Conservation (phyloP, 164 flowering plant genomes). For the Pachysandra terminalis region DNA sequence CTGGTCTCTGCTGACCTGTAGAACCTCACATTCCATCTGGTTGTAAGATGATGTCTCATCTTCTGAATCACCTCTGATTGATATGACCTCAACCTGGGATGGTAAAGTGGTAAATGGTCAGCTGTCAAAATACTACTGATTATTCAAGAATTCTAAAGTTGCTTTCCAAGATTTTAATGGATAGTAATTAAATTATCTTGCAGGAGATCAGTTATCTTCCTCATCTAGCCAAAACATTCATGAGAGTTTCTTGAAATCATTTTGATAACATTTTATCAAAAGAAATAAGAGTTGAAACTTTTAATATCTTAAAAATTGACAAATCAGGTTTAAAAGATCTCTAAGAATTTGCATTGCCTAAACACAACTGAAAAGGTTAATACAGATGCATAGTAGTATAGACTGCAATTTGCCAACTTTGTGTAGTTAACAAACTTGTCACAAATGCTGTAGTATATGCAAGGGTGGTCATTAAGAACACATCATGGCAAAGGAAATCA, state of each 20-base stretch:
- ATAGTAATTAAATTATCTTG: neutral
- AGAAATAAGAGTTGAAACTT: no score
- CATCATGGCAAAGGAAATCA: neutral
- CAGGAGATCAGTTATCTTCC: neutral
- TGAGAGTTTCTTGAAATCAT: neutral
- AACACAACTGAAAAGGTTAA: no score
- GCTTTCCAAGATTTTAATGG: neutral
- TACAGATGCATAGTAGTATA: neutral
- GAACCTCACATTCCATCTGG: conserved; percentile 20
- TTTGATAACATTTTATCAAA: no score
- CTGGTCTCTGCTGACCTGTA: conserved; percentile 15
- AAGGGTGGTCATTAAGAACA: neutral
- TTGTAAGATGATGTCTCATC: conserved; percentile 32
- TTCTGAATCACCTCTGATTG: conserved; percentile 28
- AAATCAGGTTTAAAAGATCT: neutral
- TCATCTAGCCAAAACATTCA: neutral
- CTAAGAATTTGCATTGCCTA: neutral
- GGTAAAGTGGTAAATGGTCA: conserved; percentile 7
- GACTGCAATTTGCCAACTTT: neutral
- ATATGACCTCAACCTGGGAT: conserved; percentile 38
- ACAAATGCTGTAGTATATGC: neutral
- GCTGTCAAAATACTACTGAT: neutral
- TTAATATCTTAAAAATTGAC: no score
- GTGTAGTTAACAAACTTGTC: neutral
- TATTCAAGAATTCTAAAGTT: no score